Evolutionary conservation across 2,329 filamentous ascomycete genomes (phyloP).

Genomic region (Leptographium lundbergii): DNA sequence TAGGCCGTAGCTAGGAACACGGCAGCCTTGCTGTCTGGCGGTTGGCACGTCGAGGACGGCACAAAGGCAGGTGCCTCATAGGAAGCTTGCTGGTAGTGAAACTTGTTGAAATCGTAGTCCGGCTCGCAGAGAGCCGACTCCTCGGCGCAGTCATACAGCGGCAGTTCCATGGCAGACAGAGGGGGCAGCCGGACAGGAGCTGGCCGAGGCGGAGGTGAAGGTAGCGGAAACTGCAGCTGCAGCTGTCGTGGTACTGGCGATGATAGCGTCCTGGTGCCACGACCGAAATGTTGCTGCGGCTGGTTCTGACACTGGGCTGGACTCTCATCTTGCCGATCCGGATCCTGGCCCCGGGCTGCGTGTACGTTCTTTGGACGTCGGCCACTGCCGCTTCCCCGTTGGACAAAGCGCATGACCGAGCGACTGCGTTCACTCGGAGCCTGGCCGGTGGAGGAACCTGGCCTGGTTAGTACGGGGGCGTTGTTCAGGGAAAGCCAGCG

Average conservation of each 20-base stretch:
- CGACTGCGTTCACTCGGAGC: slow-evolving; percentile 5
- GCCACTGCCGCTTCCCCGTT: background rate
- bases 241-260: background rate
- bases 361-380: background rate
- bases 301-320: background rate
- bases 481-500: background rate
- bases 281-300: background rate
- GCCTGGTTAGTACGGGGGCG: background rate
- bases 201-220: background rate
- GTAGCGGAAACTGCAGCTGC: background rate
- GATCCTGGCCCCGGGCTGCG: no score
- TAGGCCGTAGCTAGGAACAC: background rate
- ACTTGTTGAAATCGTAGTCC: background rate
- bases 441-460: slow-evolving; percentile 2
- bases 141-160: background rate
- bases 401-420: background rate
- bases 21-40: background rate
- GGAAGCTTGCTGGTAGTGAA: background rate
- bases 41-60: background rate
- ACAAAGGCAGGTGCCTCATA: background rate
- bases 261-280: background rate
- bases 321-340: background rate
- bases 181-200: background rate
- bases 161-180: background rate
- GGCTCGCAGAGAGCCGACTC: background rate